Evolutionary conservation across 163 green algal species (phyloP).

Genomic region (Chlorella variabilis): DNA sequence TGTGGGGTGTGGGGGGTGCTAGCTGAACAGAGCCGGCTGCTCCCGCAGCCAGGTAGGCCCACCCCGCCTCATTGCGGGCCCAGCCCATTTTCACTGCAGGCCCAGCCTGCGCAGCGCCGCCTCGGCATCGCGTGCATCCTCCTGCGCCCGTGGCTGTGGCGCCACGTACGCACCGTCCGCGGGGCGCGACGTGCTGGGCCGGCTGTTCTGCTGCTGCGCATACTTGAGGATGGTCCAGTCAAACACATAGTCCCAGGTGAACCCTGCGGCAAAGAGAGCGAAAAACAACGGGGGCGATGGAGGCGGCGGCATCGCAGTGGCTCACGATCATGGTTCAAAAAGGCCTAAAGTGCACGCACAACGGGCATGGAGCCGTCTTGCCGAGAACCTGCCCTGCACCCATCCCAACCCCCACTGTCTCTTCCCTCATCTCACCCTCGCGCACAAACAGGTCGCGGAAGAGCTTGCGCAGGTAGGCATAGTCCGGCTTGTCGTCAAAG

Average conservation of each 20-base stretch:
- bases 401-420: no score
- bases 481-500: conserved; percentile 99
- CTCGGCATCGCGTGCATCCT: conserved; percentile 39
- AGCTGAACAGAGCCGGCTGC: no score
- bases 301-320: no score
- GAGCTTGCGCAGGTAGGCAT: conserved; percentile 95
- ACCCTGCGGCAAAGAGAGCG: conserved; percentile 66
- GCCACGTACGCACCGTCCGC: conserved; percentile 18
- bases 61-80: no score
- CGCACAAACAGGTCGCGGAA: conserved; percentile 97
- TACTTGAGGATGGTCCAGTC: conserved; percentile 99
- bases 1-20: no score
- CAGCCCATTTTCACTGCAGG: conserved; percentile 44
- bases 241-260: conserved; percentile 99
- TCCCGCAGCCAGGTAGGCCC: no score
- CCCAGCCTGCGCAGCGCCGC: conserved; percentile 45
- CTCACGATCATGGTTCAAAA: no score
- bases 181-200: conserved; percentile 19
- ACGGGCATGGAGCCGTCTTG: no score
- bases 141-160: neutral
- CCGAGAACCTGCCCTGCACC: no score
- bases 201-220: conserved; percentile 71
- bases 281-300: no score
- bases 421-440: conserved; percentile 79
- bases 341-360: no score